Conservation (phyloP, 2,329 filamentous ascomycete species). For the Westerdykella aurantiaca region DNA sequence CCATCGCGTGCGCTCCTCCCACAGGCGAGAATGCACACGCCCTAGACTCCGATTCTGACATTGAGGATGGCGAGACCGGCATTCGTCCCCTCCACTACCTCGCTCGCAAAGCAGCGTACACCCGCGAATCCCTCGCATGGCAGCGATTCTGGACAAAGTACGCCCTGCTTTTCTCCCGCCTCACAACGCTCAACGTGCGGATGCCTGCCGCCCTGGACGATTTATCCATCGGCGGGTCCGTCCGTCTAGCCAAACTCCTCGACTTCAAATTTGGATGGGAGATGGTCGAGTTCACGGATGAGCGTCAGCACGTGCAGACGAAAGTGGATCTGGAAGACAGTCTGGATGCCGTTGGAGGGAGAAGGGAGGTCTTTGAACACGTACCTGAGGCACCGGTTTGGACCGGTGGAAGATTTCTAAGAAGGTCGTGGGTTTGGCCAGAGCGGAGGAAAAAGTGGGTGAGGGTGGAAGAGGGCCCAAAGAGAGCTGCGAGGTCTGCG, state of each 20-base stretch:
- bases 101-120: constrained; percentile 12
- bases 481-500: background rate
- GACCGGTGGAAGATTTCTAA: background rate
- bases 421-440: background rate
- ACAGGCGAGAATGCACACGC: constrained; percentile 13
- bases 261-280: constrained; percentile 12
- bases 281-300: constrained; percentile 13
- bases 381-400: background rate
- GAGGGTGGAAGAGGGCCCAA: background rate
- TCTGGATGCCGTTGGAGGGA: background rate
- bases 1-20: constrained; percentile 3
- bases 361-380: background rate
- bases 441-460: background rate
- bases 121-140: constrained; percentile 21
- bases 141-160: constrained; percentile 21
- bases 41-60: constrained; percentile 7
- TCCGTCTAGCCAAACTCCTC: constrained; percentile 14
- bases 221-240: constrained; percentile 7
- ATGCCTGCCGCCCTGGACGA: constrained; percentile 20
- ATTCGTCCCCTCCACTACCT: constrained; percentile 8
- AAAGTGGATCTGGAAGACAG: constrained; percentile 6
- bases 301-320: constrained; percentile 16
- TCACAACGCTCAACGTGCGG: constrained; percentile 15
- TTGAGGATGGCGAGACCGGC: background rate
- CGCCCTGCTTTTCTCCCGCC: constrained; percentile 8